A percentile compares a stretch with the other conserved stretches of the same genome.
Evolutionary conservation across 139 green algal genomes (phyloP).

Genomic region (Coelastrella sp.): DNA sequence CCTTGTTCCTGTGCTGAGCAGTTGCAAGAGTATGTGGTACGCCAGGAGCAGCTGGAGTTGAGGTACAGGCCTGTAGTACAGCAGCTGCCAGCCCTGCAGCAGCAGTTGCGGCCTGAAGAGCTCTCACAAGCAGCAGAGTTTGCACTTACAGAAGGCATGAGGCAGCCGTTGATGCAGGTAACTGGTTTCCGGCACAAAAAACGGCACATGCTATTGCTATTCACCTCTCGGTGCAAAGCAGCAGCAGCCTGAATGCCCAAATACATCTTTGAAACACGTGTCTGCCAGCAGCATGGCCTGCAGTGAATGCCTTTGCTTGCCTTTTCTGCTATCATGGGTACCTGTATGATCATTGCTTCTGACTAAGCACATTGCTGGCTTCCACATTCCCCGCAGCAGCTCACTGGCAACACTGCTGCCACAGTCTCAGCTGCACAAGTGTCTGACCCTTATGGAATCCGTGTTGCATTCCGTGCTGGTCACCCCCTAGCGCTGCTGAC

Average conservation of each 20-base stretch:
- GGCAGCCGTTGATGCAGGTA: slow-evolving; percentile 41
- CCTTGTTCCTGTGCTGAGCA: not conserved
- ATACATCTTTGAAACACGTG: too few relatives aligned
- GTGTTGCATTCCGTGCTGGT: slow-evolving; percentile 22
- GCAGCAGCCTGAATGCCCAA: too few relatives aligned
- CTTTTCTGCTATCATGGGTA: too few relatives aligned
- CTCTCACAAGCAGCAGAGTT: slow-evolving; percentile 36
- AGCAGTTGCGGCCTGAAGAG: slow-evolving; percentile 37
- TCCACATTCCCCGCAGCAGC: not conserved
- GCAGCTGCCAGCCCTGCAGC: slow-evolving; percentile 33
- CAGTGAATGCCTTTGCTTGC: too few relatives aligned
- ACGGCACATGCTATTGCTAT: too few relatives aligned
- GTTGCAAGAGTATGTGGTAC: slow-evolving; percentile 31
- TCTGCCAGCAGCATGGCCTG: too few relatives aligned
- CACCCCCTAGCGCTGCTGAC: slow-evolving; percentile 40
- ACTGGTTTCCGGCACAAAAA: not conserved
- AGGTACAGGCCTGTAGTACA: slow-evolving; percentile 31
- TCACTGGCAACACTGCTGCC: slow-evolving; percentile 11
- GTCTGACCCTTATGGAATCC: slow-evolving; percentile 35
- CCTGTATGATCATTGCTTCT: too few relatives aligned
- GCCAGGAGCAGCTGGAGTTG: slow-evolving; percentile 39
- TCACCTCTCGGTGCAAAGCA: too few relatives aligned
- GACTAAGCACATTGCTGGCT: not conserved
- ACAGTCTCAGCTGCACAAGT: slow-evolving; percentile 12
- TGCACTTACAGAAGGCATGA: slow-evolving; percentile 35